These are phyloP conservation scores for Penicillium angulare DNA, from an alignment of 495 filamentous ascomycete genomes.

Conservation along the genomic window DNA sequence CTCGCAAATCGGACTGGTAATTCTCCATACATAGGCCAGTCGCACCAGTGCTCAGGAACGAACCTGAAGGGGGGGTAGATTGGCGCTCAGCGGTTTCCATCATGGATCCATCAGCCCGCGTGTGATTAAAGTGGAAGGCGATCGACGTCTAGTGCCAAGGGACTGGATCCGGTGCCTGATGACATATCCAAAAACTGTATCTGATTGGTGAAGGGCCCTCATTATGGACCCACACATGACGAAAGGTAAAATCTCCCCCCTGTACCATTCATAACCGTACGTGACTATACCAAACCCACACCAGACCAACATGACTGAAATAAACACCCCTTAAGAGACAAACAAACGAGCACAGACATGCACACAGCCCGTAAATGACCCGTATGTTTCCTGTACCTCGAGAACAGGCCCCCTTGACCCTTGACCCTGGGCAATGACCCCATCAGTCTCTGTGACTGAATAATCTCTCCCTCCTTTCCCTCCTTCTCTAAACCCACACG, in stretches of 20 bases:
- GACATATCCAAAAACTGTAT: neutral
- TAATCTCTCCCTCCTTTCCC: neutral
- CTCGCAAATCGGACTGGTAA: neutral
- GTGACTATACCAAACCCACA: neutral
- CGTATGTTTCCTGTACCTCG: neutral
- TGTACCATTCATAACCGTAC: neutral
- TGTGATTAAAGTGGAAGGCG: conserved; percentile 3
- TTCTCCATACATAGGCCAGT: neutral
- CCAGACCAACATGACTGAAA: neutral
- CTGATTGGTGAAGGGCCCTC: neutral
- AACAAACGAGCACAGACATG: neutral
- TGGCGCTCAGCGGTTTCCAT: neutral
- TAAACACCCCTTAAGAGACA: neutral
- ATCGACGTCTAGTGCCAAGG: conserved; percentile 4
- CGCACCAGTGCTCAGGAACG: neutral
- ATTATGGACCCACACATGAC: too few relatives aligned
- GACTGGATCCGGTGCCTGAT: neutral
- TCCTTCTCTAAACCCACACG: conserved; percentile 4
- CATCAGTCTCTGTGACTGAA: conserved; percentile 1
- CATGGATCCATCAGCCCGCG: neutral
- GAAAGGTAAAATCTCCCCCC: neutral
- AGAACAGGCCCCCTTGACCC: conserved; percentile 12
- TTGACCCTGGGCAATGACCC: conserved; percentile 16
- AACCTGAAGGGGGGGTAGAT: neutral
- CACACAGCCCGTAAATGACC: neutral